Conservation (phyloP, 1,284 basidiomycete species). For the Spongispora temasekensis region DNA sequence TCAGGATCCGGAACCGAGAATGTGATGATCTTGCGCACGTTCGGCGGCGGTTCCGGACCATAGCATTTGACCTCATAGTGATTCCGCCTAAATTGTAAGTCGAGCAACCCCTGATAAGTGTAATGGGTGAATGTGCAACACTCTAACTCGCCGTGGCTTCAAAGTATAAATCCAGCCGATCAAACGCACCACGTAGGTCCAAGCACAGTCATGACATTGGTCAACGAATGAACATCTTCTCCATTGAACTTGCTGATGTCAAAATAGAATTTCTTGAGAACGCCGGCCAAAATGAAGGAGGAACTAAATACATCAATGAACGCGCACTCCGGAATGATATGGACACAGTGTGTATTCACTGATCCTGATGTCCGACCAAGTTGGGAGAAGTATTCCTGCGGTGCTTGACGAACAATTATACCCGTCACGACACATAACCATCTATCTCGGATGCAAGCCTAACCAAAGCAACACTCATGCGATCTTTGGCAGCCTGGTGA, state of each 20-base stretch:
- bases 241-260: not conserved
- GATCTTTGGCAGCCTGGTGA: not conserved
- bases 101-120: not conserved
- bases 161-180: not conserved
- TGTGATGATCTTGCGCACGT: not conserved
- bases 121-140: not conserved
- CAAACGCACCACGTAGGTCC: not conserved
- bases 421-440: not conserved
- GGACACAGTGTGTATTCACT: not conserved
- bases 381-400: not conserved
- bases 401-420: not conserved
- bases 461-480: not conserved
- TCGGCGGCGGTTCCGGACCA: not conserved
- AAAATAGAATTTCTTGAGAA: not conserved
- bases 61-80: not conserved
- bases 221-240: not conserved
- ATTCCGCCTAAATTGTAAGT: not conserved
- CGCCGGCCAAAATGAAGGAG: not conserved
- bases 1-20: not conserved
- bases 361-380: not conserved
- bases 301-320: not conserved
- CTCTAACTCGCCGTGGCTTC: not conserved
- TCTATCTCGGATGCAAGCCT: not conserved
- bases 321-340: not conserved
- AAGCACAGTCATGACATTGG: not conserved